Evolutionary conservation across 129 eudicot species (phyloP).

Genomic region (Flaveria bidentis): DNA sequence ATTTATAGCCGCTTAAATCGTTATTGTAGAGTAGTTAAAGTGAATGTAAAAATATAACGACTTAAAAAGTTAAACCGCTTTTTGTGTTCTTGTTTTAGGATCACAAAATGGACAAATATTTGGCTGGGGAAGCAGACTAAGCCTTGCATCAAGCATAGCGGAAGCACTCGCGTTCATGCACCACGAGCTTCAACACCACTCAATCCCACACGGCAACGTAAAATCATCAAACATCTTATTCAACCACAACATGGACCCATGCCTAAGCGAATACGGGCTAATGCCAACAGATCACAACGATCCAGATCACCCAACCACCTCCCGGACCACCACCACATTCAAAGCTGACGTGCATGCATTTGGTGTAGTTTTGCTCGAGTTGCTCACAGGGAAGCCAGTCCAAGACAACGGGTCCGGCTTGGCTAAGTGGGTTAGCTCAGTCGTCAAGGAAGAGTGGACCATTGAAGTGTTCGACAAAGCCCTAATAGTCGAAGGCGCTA

Average conservation of each 20-base stretch:
- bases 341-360: slow-evolving; percentile 50
- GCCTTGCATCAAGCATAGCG: slow-evolving; percentile 52
- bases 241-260: slow-evolving; percentile 55
- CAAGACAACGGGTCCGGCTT: slow-evolving; percentile 55
- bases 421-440: slow-evolving; percentile 64
- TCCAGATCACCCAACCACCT: slow-evolving; percentile 15
- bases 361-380: slow-evolving; percentile 66
- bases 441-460: slow-evolving; percentile 77
- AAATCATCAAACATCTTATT: slow-evolving; percentile 73
- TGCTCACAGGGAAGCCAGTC: slow-evolving; percentile 66
- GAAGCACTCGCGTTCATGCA: slow-evolving; percentile 70
- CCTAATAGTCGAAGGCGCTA: slow-evolving; percentile 55
- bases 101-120: slow-evolving; percentile 52
- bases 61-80: neutral
- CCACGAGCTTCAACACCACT: slow-evolving; percentile 52
- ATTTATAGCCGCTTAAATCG: no score
- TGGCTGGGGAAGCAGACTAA: slow-evolving; percentile 67
- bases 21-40: neutral
- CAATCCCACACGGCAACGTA: slow-evolving; percentile 72
- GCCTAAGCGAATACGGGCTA: slow-evolving; percentile 74
- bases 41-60: neutral
- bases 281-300: slow-evolving; percentile 38
- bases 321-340: slow-evolving; percentile 29
- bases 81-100: slow-evolving; percentile 44
- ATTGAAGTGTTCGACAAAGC: slow-evolving; percentile 64